phyloP scores from a whole-genome alignment of 768 basidiomycete species.

The Kwoniella dendrophila region DNA sequence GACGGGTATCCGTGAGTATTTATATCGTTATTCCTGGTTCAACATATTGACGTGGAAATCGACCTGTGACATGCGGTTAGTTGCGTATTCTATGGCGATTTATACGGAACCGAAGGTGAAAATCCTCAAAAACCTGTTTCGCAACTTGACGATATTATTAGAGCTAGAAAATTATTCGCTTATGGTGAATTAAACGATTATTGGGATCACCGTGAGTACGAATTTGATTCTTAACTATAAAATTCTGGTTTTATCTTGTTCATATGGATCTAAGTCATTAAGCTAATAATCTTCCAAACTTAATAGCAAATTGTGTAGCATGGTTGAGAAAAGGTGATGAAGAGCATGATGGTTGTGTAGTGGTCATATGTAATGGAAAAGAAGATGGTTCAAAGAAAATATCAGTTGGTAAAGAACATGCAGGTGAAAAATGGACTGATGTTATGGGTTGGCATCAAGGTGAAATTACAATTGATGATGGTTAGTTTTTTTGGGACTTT shows the following conservation, averaged over 20 bases:
- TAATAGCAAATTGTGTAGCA: conserved; percentile 56
- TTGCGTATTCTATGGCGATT: conserved; percentile 57
- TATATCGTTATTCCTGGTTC: not conserved
- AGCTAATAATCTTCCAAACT: not conserved
- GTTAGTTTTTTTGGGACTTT: conserved; percentile 36
- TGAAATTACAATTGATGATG: conserved; percentile 59
- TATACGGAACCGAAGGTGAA: conserved; percentile 57
- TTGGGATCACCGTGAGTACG: conserved; percentile 55
- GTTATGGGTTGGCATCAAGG: conserved; percentile 60
- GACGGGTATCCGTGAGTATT: conserved; percentile 57
- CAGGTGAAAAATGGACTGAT: conserved; percentile 60
- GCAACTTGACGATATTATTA: conserved; percentile 57
- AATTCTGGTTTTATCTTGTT: not conserved
- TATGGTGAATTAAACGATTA: conserved; percentile 58
- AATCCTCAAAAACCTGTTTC: conserved; percentile 56
- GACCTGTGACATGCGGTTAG: conserved; percentile 10
- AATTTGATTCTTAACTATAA: not conserved
- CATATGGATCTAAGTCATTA: not conserved
- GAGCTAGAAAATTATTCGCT: conserved; percentile 51
- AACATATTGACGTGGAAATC: no score
- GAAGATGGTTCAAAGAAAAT: conserved; percentile 56
- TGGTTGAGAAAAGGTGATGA: conserved; percentile 59
- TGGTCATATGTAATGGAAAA: conserved; percentile 52
- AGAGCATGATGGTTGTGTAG: conserved; percentile 57
- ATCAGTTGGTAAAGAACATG: conserved; percentile 58